Base-by-base conservation (phyloP, 129 eudicot genomes). In the Dittrichia graveolens region DNA sequence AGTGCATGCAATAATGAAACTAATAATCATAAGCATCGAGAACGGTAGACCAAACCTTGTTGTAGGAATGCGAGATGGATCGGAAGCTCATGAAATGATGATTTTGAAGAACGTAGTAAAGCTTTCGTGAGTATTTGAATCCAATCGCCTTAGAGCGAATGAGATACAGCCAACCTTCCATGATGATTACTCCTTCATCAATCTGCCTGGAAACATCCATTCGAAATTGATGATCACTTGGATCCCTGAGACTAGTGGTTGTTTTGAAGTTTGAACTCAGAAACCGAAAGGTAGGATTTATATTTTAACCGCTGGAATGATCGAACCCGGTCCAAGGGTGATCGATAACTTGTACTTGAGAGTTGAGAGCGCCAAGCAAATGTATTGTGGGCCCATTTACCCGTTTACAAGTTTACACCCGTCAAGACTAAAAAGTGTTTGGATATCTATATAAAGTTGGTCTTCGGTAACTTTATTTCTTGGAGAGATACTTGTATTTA, bases 161-260 rank as follows among this genome's bases (percentile, higher is more conserved):
- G 45, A 86, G 75, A 78, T 86, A 84, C 46, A 89, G 57, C 92
- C 96, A 89, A 55, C 96, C 96, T 67, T 86, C 88, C 92, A 84
- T 86, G 67, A 61, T 74, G 2, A 61, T 52, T 9, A 69, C 35
- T 39, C 73, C 77, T 14, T 76, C 88, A 70, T 81, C 83, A 67
- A 8, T 76, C 56, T 79, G 85, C 3, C 8, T 75, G n/a, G 84
- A 80, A 24, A 66, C 66, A 73, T 77, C 85, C 91, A 86, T 83
- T 57, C 72, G 42, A 44, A 7, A 11, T 60, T 38, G 41, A 65
- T 45, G 4, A 45, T 42, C 24, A 68, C 49, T 69, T n/a, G n/a
- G n/a, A n/a, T 52, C 63, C 39, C 63, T 69, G 74, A 53, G 63
- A 52, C 12, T 69, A 34, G 24, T 46, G 7, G n/a, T 18, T 15